Percentiles rank a stretch among this genome's conserved stretches.
These are phyloP conservation scores for Botrytis fabae DNA, from an alignment of 2,329 filamentous ascomycete genomes.

Conservation along the genomic window DNA sequence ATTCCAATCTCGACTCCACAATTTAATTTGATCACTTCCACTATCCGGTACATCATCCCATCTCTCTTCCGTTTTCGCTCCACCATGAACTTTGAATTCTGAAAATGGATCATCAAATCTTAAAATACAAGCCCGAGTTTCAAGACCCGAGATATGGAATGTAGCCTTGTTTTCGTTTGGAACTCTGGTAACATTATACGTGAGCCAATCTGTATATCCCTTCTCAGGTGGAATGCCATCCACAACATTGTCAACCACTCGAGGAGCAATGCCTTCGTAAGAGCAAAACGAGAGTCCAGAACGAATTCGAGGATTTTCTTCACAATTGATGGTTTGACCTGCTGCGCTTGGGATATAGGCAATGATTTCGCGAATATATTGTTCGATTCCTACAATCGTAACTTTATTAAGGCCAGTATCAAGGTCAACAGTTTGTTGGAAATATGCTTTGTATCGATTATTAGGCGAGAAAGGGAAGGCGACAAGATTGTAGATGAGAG, in stretches of 20 bases:
- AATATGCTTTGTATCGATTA: conserved; percentile 82
- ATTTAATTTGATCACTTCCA: conserved; percentile 66
- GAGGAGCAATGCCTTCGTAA: conserved; percentile 68
- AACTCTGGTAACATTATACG: conserved; percentile 57
- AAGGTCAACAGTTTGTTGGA: conserved; percentile 78
- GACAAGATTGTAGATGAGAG: conserved; percentile 79
- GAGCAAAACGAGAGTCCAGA: conserved; percentile 64
- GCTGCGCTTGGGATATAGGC: conserved; percentile 68
- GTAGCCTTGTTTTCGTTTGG: conserved; percentile 52
- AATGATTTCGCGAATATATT: conserved; percentile 68
- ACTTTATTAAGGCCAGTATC: conserved; percentile 70
- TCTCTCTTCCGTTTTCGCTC: conserved; percentile 58
- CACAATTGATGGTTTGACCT: conserved; percentile 60
- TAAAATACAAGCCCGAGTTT: conserved; percentile 78
- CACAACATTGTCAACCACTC: conserved; percentile 54
- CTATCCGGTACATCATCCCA: conserved; percentile 60
- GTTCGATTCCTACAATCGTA: conserved; percentile 65
- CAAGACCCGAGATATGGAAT: conserved; percentile 67
- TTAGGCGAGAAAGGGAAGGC: conserved; percentile 85
- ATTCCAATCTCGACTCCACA: conserved; percentile 83
- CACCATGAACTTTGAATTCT: conserved; percentile 63
- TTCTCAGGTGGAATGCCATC: conserved; percentile 46
- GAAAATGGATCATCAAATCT: conserved; percentile 68
- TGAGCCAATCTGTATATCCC: conserved; percentile 60
- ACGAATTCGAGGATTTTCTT: conserved; percentile 43